Evolutionary conservation across 228 moss, liverwort and hornwort species (phyloP), one percentile per base, ranked within the genome.

Genomic region (Sphagnum fallax): DNA sequence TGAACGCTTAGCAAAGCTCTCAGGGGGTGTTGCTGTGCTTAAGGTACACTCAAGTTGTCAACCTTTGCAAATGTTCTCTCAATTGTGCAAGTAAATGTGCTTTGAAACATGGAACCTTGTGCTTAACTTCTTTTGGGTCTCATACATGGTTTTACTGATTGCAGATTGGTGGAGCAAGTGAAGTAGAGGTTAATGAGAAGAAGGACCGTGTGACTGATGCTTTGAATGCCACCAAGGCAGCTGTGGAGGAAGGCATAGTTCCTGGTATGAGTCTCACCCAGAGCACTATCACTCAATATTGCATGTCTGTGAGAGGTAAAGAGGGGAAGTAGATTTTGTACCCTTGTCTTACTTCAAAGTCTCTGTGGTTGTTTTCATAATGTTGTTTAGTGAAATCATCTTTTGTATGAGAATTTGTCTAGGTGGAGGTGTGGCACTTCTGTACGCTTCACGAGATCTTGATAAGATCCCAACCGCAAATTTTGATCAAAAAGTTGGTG

Each of bases 151-250:
- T 55, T 8, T 8, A 55, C 12, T 55, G 1, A 8, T 55, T 71
- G 47, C 74, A 95, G 95, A 95, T 95, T 71, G 92, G 95, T 51
- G 95, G 95, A 59, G 90, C 90, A 8, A 92, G 92, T 74, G 95
- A 95, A 84, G 63, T 90, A 60, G 95, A 95, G 70, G 90, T 95
- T 47, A 82, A 75, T 65, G 95, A 95, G 82, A 95, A 90, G 79
- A 92, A 95, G 63, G 95, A 95, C 72, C 83, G 92, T 15, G 89
- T 95, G 3, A 95, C 89, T 5, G 95, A 95, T 76, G 92, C 95
- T 18, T 75, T 95, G 83, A 92, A 92, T 77, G 92, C 92, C 15
- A 95, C 95, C 4, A 92, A 92, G 75, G 92, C 90, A 68, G 90
- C 92, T 4, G 89, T 95, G 10, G 90, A 92, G 73, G 95, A 95